Percentiles rank a stretch among this genome's conserved stretches.
These are phyloP conservation scores for Paraphysoderma sedebokerense DNA, from an alignment of 371 early-diverging fungal species.

Conservation along the genomic window DNA sequence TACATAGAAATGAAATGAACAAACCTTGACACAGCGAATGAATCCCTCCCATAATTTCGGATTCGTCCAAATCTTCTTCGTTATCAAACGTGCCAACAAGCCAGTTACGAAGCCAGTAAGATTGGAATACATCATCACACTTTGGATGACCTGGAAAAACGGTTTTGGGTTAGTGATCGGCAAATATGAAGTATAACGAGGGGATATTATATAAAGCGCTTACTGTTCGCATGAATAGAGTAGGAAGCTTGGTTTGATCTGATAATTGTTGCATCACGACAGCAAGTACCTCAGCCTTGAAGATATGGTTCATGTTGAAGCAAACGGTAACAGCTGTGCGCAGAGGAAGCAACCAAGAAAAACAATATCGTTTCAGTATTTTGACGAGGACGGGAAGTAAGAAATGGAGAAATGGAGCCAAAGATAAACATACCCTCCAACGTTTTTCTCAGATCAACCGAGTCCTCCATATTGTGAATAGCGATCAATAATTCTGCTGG, in stretches of 20 bases:
- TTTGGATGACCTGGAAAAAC: constrained; percentile 31
- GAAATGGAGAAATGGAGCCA: not conserved
- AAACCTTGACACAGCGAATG: constrained; percentile 41
- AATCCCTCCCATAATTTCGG: constrained; percentile 63
- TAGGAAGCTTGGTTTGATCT: constrained; percentile 43
- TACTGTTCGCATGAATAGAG: constrained; percentile 54
- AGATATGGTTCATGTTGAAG: constrained; percentile 40
- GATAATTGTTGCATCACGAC: constrained; percentile 40
- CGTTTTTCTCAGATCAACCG: constrained; percentile 25
- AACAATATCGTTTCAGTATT: not conserved
- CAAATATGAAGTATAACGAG: not conserved
- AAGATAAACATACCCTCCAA: constrained; percentile 22
- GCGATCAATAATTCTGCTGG: constrained; percentile 37
- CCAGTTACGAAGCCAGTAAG: constrained; percentile 33
- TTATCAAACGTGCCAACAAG: constrained; percentile 37
- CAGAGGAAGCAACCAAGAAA: no score
- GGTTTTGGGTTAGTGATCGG: not conserved
- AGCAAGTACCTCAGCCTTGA: constrained; percentile 45
- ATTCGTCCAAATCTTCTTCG: constrained; percentile 46
- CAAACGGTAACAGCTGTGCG: constrained; percentile 54
- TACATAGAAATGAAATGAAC: constrained; percentile 8
- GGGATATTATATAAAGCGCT: not conserved
- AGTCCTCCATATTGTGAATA: constrained; percentile 38
- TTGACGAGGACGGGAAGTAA: not conserved
- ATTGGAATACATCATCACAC: constrained; percentile 37